These are phyloP conservation scores for Eutrema heterophyllum DNA, from an alignment of 345 rosid genomes.

Conservation along the genomic window DNA sequence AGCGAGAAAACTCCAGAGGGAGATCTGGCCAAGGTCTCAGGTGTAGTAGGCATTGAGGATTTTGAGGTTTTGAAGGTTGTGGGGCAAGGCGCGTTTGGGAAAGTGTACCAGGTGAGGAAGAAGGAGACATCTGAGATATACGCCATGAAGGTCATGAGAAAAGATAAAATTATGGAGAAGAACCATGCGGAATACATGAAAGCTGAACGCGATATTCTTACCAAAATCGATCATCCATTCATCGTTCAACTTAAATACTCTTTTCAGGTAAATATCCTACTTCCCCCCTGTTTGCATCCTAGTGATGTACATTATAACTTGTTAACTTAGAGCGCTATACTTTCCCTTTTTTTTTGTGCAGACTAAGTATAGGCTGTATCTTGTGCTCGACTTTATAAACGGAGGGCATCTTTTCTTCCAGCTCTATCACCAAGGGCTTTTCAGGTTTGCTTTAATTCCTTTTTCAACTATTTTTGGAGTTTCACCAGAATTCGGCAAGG, in stretches of 20 bases:
- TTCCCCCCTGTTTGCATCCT: background rate
- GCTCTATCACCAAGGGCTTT: conserved; percentile 92
- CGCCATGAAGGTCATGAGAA: conserved; percentile 99
- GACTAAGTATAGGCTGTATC: conserved; percentile 88
- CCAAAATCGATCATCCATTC: conserved; percentile 83
- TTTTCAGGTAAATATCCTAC: conserved; percentile 57
- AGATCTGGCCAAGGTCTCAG: conserved; percentile 6
- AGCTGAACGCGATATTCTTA: conserved; percentile 89
- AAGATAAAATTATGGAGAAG: conserved; percentile 90
- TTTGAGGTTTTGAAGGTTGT: conserved; percentile 87
- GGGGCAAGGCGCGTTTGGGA: conserved; percentile 96
- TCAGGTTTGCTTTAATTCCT: conserved; percentile 45
- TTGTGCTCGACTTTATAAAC: conserved; percentile 85
- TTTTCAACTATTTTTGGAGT: background rate
- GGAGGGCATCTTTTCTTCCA: conserved; percentile 98
- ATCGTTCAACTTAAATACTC: conserved; percentile 85
- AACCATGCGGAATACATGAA: conserved; percentile 93
- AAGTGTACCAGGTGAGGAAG: conserved; percentile 87
- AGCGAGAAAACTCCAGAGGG: conserved; percentile 24
- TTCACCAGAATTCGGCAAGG: background rate
- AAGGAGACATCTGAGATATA: conserved; percentile 75
- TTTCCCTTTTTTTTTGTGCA: conserved; percentile 35
- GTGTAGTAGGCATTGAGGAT: conserved; percentile 65
- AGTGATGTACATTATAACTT: background rate
- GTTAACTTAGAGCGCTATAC: background rate